These are phyloP conservation scores for Tolypocladium endophyticum DNA, from an alignment of 2,329 filamentous ascomycete genomes.

Conservation along the genomic window DNA sequence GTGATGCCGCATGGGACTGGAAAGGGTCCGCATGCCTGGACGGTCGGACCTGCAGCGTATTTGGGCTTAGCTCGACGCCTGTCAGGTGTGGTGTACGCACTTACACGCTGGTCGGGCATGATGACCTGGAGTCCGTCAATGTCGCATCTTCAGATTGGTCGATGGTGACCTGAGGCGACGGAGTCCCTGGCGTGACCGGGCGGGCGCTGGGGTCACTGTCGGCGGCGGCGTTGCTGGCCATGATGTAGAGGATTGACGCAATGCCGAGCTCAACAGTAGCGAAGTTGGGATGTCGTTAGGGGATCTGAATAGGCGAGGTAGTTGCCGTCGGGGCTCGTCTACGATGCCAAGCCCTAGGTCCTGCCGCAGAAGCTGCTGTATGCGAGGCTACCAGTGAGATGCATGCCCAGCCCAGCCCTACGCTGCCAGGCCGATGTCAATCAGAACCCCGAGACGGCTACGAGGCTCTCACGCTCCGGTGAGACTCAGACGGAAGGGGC, in stretches of 20 bases:
- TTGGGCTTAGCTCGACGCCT: not conserved
- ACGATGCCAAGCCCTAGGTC: not conserved
- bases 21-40: conserved; percentile 26
- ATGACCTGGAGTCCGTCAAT: conserved; percentile 10
- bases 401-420: not conserved
- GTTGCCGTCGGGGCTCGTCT: not conserved
- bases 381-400: not conserved
- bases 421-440: not conserved
- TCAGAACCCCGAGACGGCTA: not conserved
- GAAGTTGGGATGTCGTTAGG: not conserved
- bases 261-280: not conserved
- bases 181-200: not conserved
- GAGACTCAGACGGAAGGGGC: not conserved
- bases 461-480: not conserved
- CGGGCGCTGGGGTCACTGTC: not conserved
- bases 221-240: not conserved
- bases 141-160: conserved; percentile 13
- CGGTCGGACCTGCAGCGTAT: conserved; percentile 30
- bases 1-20: conserved; percentile 48
- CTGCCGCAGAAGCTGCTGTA: not conserved
- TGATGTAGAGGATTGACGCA: not conserved
- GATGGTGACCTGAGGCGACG: conserved; percentile 19
- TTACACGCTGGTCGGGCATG: conserved; percentile 28
- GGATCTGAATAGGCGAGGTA: not conserved
- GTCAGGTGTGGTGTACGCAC: conserved; percentile 10